A percentile compares a stretch with the other conserved stretches of the same genome.
phyloP scores from a whole-genome alignment of 2,329 filamentous ascomycete species.

The Claviceps pazoutovae region DNA sequence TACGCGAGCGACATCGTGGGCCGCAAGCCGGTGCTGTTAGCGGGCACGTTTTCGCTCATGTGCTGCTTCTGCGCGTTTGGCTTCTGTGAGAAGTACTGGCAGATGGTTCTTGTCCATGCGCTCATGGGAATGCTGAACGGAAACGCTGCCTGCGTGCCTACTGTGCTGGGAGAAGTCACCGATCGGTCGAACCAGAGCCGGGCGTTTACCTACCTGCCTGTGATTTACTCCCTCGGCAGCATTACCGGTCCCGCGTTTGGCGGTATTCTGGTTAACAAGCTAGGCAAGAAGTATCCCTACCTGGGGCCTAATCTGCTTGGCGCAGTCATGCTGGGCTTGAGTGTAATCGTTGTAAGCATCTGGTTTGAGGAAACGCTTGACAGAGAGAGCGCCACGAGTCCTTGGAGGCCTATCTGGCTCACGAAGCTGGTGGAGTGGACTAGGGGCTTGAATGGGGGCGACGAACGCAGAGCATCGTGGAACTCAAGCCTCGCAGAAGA shows the following conservation, averaged over 20 bases:
- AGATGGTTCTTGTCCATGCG: slow-evolving; percentile 73
- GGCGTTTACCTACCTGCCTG: slow-evolving; percentile 86
- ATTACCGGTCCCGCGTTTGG: slow-evolving; percentile 91
- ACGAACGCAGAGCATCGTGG: slow-evolving; percentile 21
- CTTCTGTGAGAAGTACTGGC: slow-evolving; percentile 69
- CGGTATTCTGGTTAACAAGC: slow-evolving; percentile 59
- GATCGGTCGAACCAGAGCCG: slow-evolving; percentile 87
- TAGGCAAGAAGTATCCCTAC: slow-evolving; percentile 59
- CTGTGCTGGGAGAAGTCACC: slow-evolving; percentile 87
- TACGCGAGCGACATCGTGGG: slow-evolving; percentile 51
- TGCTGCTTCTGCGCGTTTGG: slow-evolving; percentile 76
- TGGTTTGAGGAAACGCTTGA: slow-evolving; percentile 71
- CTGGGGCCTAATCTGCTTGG: slow-evolving; percentile 71
- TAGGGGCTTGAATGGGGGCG: slow-evolving; percentile 7
- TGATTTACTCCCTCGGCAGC: slow-evolving; percentile 89
- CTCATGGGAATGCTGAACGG: slow-evolving; percentile 90
- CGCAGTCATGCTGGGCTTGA: slow-evolving; percentile 55
- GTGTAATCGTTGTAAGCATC: slow-evolving; percentile 59
- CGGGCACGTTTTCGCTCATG: slow-evolving; percentile 72
- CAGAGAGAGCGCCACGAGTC: slow-evolving; percentile 16
- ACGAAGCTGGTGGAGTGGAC: slow-evolving; percentile 17
- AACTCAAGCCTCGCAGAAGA: slow-evolving; percentile 20
- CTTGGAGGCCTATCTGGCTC: slow-evolving; percentile 21
- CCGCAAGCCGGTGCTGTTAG: slow-evolving; percentile 59
- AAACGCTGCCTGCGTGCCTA: slow-evolving; percentile 87